These are phyloP conservation scores for Dacryopinax primogenitus DNA, from an alignment of 768 basidiomycete genomes.

Conservation along the genomic window DNA sequence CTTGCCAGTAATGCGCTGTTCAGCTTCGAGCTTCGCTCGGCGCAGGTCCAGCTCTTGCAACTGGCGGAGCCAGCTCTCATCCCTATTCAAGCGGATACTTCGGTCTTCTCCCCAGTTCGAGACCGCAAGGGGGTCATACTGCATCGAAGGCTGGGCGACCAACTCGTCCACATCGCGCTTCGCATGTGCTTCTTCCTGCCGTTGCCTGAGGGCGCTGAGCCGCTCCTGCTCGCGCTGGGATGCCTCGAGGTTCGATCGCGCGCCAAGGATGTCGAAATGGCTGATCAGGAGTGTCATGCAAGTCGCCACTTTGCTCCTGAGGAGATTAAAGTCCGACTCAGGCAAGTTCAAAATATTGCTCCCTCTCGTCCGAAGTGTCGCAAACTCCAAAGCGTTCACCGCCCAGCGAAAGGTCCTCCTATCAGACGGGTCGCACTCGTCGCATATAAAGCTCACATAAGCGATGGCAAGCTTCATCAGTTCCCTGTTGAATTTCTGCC, in stretches of 20 bases:
- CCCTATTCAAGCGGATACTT: conserved; percentile 64
- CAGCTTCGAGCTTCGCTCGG: conserved; percentile 46
- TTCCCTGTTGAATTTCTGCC: conserved; percentile 66
- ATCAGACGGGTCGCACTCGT: conserved; percentile 92
- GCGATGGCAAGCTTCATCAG: conserved; percentile 85
- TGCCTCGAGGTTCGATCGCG: conserved; percentile 75
- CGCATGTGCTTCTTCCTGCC: conserved; percentile 25
- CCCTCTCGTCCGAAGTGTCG: conserved; percentile 72
- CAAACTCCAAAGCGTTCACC: conserved; percentile 87
- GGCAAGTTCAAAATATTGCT: conserved; percentile 83
- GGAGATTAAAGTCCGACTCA: conserved; percentile 75
- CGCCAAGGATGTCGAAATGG: conserved; percentile 96
- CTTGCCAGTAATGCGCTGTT: conserved; percentile 71
- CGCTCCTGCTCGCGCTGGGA: conserved; percentile 71
- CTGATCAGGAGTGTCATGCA: conserved; percentile 95
- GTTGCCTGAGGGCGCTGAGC: conserved; percentile 40
- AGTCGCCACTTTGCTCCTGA: conserved; percentile 81
- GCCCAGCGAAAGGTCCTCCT: conserved; percentile 97
- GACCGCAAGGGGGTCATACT: not conserved
- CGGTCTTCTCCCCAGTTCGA: conserved; percentile 26
- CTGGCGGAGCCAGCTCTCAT: conserved; percentile 43
- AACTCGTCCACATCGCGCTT: conserved; percentile 17
- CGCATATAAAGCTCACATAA: conserved; percentile 97
- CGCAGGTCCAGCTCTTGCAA: conserved; percentile 52
- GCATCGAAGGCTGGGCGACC: conserved; percentile 18